These are phyloP conservation scores for Tolypocladium paradoxum DNA, from an alignment of 2,329 filamentous ascomycete genomes.

Conservation along the genomic window DNA sequence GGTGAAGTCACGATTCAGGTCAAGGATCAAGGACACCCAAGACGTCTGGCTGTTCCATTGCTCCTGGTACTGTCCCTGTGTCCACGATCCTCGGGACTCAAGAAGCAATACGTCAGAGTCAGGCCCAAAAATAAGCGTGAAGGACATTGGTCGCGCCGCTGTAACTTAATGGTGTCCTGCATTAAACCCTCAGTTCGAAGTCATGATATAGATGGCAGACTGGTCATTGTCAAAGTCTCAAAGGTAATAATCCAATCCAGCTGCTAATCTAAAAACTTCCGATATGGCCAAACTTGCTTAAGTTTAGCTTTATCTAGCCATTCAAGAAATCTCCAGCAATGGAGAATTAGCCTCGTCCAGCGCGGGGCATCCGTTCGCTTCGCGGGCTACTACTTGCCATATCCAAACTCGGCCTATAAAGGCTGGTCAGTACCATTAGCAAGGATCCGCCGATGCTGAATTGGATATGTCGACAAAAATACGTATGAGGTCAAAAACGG, in stretches of 20 bases:
- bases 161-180: constrained; percentile 35
- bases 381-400: constrained; percentile 49
- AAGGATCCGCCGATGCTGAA: constrained; percentile 38
- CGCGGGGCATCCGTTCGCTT: too few relatives aligned
- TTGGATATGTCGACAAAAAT: constrained; percentile 35
- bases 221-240: constrained; percentile 27
- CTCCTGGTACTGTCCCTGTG: constrained; percentile 17
- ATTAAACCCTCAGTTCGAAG: constrained; percentile 34
- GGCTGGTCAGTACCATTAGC: constrained; percentile 37
- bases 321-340: too few relatives aligned
- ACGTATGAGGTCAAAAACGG: constrained; percentile 37
- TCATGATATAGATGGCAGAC: constrained; percentile 30
- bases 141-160: constrained; percentile 36
- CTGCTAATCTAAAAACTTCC: too few relatives aligned
- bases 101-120: constrained; percentile 35
- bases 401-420: constrained; percentile 28
- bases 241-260: too few relatives aligned
- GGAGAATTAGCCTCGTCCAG: too few relatives aligned
- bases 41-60: constrained; percentile 17
- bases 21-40: constrained; percentile 8
- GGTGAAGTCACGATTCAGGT: too few relatives aligned
- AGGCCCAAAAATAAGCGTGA: constrained; percentile 33
- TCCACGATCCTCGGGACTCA: constrained; percentile 31
- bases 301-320: constrained; percentile 16
- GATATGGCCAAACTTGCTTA: too few relatives aligned